Conservation (phyloP, 2,329 filamentous ascomycete genomes). For the Trichoderma atroviride region DNA sequence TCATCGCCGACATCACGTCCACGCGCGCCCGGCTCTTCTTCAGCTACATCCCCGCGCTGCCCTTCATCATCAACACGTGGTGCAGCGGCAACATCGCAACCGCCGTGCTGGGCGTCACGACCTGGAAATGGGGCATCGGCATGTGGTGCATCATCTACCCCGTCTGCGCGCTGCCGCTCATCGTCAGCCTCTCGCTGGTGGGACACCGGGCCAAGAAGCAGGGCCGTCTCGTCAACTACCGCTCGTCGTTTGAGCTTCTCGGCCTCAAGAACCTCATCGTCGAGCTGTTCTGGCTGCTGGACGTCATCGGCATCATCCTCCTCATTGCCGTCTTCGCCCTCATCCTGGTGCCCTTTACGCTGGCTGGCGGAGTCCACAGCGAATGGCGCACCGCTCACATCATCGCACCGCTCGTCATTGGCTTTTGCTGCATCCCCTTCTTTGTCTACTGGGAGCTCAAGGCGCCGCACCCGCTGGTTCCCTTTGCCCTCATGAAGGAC, state of each 20-base stretch:
- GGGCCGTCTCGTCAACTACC: conserved; percentile 47
- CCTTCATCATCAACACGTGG: conserved; percentile 68
- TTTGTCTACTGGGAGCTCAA: conserved; percentile 55
- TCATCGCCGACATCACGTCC: conserved; percentile 66
- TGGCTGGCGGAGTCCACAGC: conserved; percentile 47
- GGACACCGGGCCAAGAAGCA: conserved; percentile 54
- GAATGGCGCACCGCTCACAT: conserved; percentile 45
- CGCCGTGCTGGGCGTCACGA: conserved; percentile 51
- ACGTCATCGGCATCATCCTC: conserved; percentile 49
- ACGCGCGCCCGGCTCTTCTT: conserved; percentile 65
- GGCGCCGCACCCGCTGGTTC: conserved; percentile 58
- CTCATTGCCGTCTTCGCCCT: conserved; percentile 51
- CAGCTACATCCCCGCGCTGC: conserved; percentile 62
- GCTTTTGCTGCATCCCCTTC: conserved; percentile 51
- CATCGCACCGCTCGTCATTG: conserved; percentile 50
- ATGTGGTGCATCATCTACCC: conserved; percentile 68
- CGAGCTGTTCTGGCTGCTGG: conserved; percentile 52
- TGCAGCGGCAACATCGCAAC: conserved; percentile 59
- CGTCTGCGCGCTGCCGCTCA: conserved; percentile 58
- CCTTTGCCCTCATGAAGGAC: conserved; percentile 63
- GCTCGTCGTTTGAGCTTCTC: conserved; percentile 26
- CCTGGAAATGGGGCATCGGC: conserved; percentile 65
- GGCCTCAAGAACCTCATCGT: conserved; percentile 39
- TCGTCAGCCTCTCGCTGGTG: conserved; percentile 55
- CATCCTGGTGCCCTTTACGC: conserved; percentile 49